Evolutionary conservation across 169 alveolate species (phyloP).

Genomic region (Plasmodium vinckei): DNA sequence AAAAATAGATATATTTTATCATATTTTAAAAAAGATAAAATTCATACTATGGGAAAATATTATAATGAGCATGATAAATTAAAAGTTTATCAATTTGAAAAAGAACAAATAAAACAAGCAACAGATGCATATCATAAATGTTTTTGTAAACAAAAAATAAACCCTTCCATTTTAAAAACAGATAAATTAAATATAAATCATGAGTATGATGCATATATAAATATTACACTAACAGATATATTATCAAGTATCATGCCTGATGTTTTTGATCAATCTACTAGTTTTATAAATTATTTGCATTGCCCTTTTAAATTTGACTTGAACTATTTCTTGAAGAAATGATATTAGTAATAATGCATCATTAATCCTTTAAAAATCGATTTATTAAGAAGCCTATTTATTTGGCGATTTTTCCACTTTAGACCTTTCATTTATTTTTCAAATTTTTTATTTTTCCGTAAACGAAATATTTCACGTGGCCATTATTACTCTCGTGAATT

Average conservation of each 20-base stretch:
- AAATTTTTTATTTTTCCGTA: too few species aligned
- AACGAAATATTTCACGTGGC: too few species aligned
- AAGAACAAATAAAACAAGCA: constrained; percentile 62
- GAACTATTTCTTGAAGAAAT: constrained; percentile 65
- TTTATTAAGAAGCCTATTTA: too few species aligned
- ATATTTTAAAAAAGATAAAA: constrained; percentile 71
- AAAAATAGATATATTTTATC: constrained; percentile 75
- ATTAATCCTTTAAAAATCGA: too few species aligned
- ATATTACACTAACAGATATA: constrained; percentile 24
- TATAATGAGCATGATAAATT: constrained; percentile 71
- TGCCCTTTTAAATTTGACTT: constrained; percentile 47
- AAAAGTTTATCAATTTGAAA: constrained; percentile 55
- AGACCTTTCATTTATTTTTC: too few species aligned
- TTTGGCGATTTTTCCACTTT: too few species aligned
- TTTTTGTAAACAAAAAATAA: constrained; percentile 22
- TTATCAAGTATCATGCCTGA: constrained; percentile 38
- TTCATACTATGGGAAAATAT: constrained; percentile 62
- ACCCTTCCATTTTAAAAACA: constrained; percentile 30
- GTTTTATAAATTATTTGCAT: constrained; percentile 57
- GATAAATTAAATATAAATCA: constrained; percentile 44
- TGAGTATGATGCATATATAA: constrained; percentile 52
- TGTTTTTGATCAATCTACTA: constrained; percentile 52
- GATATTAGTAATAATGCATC: neutral
- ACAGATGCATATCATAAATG: constrained; percentile 19
- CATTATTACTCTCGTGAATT: too few species aligned